phyloP scores from a whole-genome alignment of 2,329 filamentous ascomycete genomes.

The Pseudocercospora cruenta region DNA sequence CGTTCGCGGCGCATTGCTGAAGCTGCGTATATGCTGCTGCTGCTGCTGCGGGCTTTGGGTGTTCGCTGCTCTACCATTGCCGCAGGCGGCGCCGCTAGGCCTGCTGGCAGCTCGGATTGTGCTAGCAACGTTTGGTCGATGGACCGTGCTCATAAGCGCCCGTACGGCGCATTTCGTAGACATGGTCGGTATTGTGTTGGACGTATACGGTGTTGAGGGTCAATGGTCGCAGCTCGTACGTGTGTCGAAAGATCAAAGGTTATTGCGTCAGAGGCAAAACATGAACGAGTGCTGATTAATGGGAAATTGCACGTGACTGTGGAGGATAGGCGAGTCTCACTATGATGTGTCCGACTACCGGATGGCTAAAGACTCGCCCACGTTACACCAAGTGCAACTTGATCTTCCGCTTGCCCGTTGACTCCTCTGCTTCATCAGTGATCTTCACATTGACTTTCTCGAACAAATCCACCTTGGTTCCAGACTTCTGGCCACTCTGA shows the following conservation, averaged over 20 bases:
- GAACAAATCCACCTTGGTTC: slow-evolving; percentile 76
- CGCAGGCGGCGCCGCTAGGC: background rate
- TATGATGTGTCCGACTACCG: background rate
- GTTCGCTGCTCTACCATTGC: background rate
- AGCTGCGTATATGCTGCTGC: slow-evolving; percentile 13
- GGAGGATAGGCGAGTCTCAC: background rate
- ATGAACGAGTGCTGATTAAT: slow-evolving; percentile 1
- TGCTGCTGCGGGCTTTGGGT: background rate
- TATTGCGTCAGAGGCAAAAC: slow-evolving; percentile 7
- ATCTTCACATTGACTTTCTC: slow-evolving; percentile 88
- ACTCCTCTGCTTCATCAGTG: slow-evolving; percentile 89
- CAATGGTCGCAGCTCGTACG: background rate
- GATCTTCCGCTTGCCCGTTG: slow-evolving; percentile 91
- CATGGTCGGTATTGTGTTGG: background rate
- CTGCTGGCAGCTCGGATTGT: background rate
- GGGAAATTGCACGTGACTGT: background rate
- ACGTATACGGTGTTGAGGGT: background rate
- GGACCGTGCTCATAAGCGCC: background rate
- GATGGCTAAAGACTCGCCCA: background rate
- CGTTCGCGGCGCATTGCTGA: slow-evolving; percentile 28
- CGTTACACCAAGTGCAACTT: slow-evolving; percentile 63
- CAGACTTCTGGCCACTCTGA: slow-evolving; percentile 47
- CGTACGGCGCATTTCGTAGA: background rate
- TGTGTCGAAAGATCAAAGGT: background rate
- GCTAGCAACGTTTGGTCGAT: background rate